Conservation (phyloP, 129 eudicot genomes). For the Flaveria brownii region DNA sequence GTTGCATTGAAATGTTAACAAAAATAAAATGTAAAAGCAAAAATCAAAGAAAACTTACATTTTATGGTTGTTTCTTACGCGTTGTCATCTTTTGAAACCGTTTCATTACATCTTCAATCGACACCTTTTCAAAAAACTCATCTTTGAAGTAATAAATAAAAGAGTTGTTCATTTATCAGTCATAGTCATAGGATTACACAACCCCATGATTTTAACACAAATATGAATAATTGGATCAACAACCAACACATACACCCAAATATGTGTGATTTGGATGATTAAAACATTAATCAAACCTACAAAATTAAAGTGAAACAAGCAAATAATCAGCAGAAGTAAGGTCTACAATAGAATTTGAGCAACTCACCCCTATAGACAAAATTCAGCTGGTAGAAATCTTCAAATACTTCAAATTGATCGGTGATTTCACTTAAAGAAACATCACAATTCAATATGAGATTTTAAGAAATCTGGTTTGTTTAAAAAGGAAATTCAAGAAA, state of each 20-base stretch:
- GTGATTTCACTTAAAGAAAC: not conserved
- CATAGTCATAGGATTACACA: no score
- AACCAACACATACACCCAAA: not conserved
- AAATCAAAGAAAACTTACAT: no score
- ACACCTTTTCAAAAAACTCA: no score
- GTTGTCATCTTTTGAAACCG: no score
- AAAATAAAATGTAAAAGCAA: no score
- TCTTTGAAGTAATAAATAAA: no score
- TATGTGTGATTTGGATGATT: not conserved
- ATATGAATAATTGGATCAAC: not conserved
- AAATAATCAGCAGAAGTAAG: no score
- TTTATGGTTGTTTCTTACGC: no score
- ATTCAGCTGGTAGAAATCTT: not conserved
- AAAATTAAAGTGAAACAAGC: not conserved
- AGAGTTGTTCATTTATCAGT: no score
- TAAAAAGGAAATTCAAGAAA: constrained; percentile 2
- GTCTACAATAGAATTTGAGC: no score
- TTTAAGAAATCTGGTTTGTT: not conserved
- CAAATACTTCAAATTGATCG: not conserved
- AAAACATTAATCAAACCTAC: not conserved
- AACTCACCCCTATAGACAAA: not conserved
- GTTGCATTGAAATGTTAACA: no score
- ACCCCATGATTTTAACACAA: not conserved
- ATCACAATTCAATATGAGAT: not conserved
- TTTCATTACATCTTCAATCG: no score